Conservation (phyloP, 2,329 filamentous ascomycete species). For the Albophoma yamanashiensis region DNA sequence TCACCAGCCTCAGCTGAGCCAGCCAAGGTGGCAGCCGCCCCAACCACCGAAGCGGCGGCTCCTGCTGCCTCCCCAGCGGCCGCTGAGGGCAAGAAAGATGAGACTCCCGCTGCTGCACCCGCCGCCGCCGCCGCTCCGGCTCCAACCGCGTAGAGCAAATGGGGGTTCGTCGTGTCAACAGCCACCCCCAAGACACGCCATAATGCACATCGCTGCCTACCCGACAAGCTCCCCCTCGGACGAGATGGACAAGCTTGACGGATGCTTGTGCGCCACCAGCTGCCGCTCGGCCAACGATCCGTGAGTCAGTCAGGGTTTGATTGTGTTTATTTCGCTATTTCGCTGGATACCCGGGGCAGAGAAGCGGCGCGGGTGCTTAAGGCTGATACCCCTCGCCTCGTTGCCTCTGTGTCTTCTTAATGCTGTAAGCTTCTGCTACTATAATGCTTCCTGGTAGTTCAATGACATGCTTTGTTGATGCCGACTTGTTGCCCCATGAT, state of each 20-base stretch:
- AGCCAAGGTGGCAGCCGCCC: slow-evolving; percentile 15
- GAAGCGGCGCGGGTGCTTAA: slow-evolving; percentile 5
- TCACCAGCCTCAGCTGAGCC: slow-evolving; percentile 13
- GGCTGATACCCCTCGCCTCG: slow-evolving; percentile 18
- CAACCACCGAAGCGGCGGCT: slow-evolving; percentile 12
- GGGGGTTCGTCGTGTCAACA: neutral
- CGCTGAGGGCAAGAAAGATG: slow-evolving; percentile 16
- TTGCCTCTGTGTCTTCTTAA: slow-evolving; percentile 3
- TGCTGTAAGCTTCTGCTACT: slow-evolving; percentile 5
- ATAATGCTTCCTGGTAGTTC: slow-evolving; percentile 4
- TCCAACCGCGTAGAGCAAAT: slow-evolving; percentile 10
- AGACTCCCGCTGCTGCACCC: slow-evolving; percentile 8
- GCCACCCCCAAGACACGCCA: neutral
- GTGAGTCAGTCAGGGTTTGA: neutral
- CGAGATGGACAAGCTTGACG: neutral
- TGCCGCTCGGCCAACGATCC: neutral
- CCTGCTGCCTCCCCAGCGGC: slow-evolving; percentile 16
- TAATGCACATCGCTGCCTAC: neutral
- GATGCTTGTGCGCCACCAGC: neutral
- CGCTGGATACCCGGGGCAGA: slow-evolving; percentile 21
- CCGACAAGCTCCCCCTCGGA: neutral
- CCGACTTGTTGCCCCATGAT: neutral
- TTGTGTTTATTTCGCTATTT: slow-evolving; percentile 11
- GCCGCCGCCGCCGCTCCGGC: slow-evolving; percentile 9
- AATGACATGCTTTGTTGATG: neutral